Conservation (phyloP, 2,329 filamentous ascomycete species). For the Fusarium hostae region DNA sequence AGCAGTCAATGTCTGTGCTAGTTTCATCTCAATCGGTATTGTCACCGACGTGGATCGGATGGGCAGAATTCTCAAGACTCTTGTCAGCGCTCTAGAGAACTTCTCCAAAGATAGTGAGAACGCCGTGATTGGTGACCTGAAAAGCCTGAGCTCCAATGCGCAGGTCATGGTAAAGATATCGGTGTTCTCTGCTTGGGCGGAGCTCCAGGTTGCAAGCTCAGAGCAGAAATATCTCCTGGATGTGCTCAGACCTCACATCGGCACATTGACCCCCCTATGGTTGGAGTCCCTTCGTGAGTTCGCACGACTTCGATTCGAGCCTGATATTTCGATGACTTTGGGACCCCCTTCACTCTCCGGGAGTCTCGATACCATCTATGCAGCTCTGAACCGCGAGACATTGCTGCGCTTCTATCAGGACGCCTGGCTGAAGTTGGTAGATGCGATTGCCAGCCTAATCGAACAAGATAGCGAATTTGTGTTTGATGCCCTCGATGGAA, state of each 20-base stretch:
- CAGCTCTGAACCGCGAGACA: slow-evolving; percentile 92
- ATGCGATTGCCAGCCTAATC: slow-evolving; percentile 96
- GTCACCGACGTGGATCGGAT: slow-evolving; percentile 98
- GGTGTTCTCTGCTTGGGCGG: slow-evolving; percentile 96
- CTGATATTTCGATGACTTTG: slow-evolving; percentile 92
- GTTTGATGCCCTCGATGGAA: slow-evolving; percentile 94
- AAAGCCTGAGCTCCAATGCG: slow-evolving; percentile 92
- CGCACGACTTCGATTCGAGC: slow-evolving; percentile 91
- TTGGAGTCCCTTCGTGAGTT: slow-evolving; percentile 93
- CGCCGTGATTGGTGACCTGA: slow-evolving; percentile 90
- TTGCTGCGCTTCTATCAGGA: slow-evolving; percentile 96
- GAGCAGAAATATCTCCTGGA: slow-evolving; percentile 91
- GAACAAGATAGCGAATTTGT: slow-evolving; percentile 98
- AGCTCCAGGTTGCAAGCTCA: slow-evolving; percentile 92
- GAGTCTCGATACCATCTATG: slow-evolving; percentile 92
- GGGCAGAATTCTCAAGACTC: slow-evolving; percentile 94
- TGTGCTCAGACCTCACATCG: slow-evolving; percentile 90
- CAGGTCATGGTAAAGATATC: slow-evolving; percentile 99
- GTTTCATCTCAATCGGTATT: slow-evolving; percentile 96
- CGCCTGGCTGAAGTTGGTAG: slow-evolving; percentile 94
- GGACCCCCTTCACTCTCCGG: slow-evolving; percentile 84
- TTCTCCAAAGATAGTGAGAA: slow-evolving; percentile 85
- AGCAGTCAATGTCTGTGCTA: slow-evolving; percentile 97
- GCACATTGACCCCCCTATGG: slow-evolving; percentile 91
- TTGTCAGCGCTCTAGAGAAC: slow-evolving; percentile 90